Percentiles rank a stretch among this genome's conserved stretches.
These are phyloP conservation scores for Nicotiana sylvestris DNA, from an alignment of 257 asterid species.

Conservation along the genomic window DNA sequence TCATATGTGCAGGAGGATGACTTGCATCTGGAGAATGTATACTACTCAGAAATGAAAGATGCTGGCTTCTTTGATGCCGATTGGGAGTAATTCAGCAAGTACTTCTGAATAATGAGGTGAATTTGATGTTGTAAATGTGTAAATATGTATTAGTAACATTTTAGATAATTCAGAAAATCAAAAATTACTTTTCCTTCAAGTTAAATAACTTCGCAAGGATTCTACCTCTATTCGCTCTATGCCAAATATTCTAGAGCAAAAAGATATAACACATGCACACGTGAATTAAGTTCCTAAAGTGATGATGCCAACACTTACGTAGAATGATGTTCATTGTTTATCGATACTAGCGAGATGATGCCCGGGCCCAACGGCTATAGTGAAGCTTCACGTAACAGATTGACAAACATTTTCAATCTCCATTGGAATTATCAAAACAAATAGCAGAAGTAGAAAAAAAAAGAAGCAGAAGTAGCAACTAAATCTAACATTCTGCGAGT, in stretches of 20 bases:
- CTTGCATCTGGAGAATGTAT: constrained; percentile 36
- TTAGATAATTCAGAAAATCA: constrained; percentile 4
- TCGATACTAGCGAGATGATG: background rate
- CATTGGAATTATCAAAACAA: too few relatives aligned
- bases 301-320: background rate
- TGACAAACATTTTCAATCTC: too few relatives aligned
- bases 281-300: background rate
- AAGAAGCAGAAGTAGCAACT: too few relatives aligned
- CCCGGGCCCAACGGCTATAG: too few relatives aligned
- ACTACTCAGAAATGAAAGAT: constrained; percentile 47
- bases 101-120: constrained; percentile 8
- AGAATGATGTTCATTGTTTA: background rate
- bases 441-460: too few relatives aligned
- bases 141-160: constrained; percentile 17
- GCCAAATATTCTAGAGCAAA: background rate
- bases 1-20: constrained; percentile 32
- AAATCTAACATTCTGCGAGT: too few relatives aligned
- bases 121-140: constrained; percentile 19
- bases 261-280: background rate
- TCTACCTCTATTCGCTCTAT: background rate
- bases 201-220: background rate
- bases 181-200: background rate
- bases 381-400: too few relatives aligned
- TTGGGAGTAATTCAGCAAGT: constrained; percentile 30
- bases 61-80: constrained; percentile 44